Evolutionary conservation across 371 early-diverging fungal genomes (phyloP).

Genomic region (Apophysomyces ossiformis): DNA sequence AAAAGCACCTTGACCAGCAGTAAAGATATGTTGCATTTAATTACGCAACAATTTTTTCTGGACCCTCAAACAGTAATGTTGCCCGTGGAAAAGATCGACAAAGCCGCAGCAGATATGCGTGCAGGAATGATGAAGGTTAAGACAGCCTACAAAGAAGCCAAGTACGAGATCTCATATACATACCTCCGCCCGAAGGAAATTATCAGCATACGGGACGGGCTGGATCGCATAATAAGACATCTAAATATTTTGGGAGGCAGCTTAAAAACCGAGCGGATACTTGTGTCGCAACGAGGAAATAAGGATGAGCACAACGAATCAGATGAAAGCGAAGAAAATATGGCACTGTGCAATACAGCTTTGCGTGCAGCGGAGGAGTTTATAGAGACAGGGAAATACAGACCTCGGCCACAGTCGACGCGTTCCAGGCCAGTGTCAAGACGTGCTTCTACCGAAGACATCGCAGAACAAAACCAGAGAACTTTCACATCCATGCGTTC

Average conservation of each 20-base stretch:
- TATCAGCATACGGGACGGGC: conserved; percentile 36
- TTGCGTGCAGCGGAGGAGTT: conserved; percentile 34
- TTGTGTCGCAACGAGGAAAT: conserved; percentile 23
- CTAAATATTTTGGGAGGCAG: conserved; percentile 48
- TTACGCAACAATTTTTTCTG: conserved; percentile 50
- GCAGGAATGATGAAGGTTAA: conserved; percentile 52
- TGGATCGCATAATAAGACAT: conserved; percentile 50
- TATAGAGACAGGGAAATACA: conserved; percentile 14
- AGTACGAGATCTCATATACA: conserved; percentile 52
- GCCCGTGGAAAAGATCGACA: conserved; percentile 35
- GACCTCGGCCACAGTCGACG: conserved; percentile 15
- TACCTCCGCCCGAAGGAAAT: conserved; percentile 46
- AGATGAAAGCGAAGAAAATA: conserved; percentile 28
- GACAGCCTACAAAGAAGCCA: conserved; percentile 51
- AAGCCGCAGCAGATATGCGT: conserved; percentile 40
- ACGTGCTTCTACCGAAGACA: conserved; percentile 14
- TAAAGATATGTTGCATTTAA: conserved; percentile 48
- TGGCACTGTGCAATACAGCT: conserved; percentile 30
- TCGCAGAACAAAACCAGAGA: conserved; percentile 32
- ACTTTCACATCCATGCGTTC: conserved; percentile 36
- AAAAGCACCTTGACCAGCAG: conserved; percentile 47
- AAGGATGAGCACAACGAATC: conserved; percentile 11
- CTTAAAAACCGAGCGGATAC: conserved; percentile 45
- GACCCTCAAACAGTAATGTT: conserved; percentile 45
- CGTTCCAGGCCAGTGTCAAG: conserved; percentile 20